Percentiles rank a stretch among this genome's conserved stretches.
These are phyloP conservation scores for Zea luxurians DNA, from an alignment of 176 grass and related monocot species.

Conservation along the genomic window DNA sequence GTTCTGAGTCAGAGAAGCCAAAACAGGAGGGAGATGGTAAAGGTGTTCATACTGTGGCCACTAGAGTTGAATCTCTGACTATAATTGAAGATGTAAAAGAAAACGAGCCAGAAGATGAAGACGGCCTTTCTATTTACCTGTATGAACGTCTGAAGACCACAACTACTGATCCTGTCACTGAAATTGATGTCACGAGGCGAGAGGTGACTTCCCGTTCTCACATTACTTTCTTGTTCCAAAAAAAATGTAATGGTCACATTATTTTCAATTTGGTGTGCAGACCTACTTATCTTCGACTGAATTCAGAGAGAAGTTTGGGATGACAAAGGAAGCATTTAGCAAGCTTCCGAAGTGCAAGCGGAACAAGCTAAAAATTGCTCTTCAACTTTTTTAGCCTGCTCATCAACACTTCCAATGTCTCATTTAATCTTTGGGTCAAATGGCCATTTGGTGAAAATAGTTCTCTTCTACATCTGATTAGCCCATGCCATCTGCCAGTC, in stretches of 20 bases:
- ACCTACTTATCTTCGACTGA: slow-evolving; percentile 73
- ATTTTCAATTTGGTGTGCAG: slow-evolving; percentile 52
- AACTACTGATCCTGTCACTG: slow-evolving; percentile 61
- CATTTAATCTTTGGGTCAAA: slow-evolving; percentile 36
- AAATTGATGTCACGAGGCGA: slow-evolving; percentile 82
- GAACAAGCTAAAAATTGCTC: slow-evolving; percentile 76
- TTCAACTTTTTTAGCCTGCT: slow-evolving; percentile 70
- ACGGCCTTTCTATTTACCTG: slow-evolving; percentile 59
- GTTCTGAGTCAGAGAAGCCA: slow-evolving; percentile 38
- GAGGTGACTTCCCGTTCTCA: slow-evolving; percentile 61
- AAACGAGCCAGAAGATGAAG: slow-evolving; percentile 78
- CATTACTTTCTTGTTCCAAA: slow-evolving; percentile 11
- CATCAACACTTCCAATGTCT: slow-evolving; percentile 22
- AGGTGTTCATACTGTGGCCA: slow-evolving; percentile 23
- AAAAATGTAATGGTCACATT: not conserved
- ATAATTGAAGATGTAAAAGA: slow-evolving; percentile 67
- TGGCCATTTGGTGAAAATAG: slow-evolving; percentile 20
- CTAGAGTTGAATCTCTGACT: slow-evolving; percentile 54
- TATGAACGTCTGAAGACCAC: slow-evolving; percentile 76
- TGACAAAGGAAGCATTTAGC: slow-evolving; percentile 72
- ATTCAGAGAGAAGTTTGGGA: slow-evolving; percentile 90
- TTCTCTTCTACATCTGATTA: slow-evolving; percentile 25
- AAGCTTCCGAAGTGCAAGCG: slow-evolving; percentile 91
- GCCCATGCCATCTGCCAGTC: slow-evolving; percentile 2
- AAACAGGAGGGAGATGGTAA: slow-evolving; percentile 46